Evolutionary conservation across 2,329 filamentous ascomycete genomes (phyloP).

Genomic region (Piedraia hortae): DNA sequence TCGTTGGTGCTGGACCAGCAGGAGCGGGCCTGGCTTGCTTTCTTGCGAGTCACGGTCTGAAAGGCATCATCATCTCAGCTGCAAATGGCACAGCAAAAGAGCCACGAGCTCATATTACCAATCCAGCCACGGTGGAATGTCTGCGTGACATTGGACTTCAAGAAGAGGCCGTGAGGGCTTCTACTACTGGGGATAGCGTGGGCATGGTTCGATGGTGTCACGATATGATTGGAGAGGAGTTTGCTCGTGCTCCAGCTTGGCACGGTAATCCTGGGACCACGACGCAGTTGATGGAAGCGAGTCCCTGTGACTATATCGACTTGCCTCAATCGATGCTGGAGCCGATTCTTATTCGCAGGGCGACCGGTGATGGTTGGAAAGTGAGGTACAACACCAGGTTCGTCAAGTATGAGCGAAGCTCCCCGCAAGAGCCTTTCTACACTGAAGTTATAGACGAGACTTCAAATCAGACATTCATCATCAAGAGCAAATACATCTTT

Average conservation of each 20-base stretch:
- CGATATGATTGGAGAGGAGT: conserved; percentile 18
- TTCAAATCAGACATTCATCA: no score
- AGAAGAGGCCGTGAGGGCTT: conserved; percentile 10
- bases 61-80: conserved; percentile 25
- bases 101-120: conserved; percentile 32
- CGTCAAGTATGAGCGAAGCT: no score
- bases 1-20: conserved; percentile 12
- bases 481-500: no score
- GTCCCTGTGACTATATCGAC: conserved; percentile 16
- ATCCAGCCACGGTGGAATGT: conserved; percentile 26
- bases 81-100: conserved; percentile 25
- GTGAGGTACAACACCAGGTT: conserved; percentile 14
- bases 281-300: no score
- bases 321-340: conserved; percentile 10
- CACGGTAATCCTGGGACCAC: conserved; percentile 14
- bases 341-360: conserved; percentile 15
- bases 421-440: no score
- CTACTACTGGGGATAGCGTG: conserved; percentile 13
- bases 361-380: conserved; percentile 13
- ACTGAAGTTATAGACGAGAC: no score
- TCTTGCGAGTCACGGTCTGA: conserved; percentile 13
- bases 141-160: conserved; percentile 19
- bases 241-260: conserved; percentile 16
- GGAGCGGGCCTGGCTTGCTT: conserved; percentile 11
- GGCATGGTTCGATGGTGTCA: conserved; percentile 18